Evolutionary conservation across 768 basidiomycete genomes (phyloP), one percentile per base, ranked within the genome.

Genomic region (Termitomyces sp.): DNA sequence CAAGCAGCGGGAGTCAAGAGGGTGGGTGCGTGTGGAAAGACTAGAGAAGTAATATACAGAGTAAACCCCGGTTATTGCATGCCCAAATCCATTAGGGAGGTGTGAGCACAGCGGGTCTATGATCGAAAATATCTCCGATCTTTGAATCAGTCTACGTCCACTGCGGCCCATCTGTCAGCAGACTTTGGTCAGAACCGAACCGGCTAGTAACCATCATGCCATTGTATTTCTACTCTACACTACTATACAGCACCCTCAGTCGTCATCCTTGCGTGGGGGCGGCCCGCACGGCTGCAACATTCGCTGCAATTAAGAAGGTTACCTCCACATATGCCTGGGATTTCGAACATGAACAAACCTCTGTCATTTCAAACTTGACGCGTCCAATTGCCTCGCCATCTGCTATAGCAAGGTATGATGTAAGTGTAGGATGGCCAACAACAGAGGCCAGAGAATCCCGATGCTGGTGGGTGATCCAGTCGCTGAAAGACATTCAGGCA

Each of bases 381-480:
- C 97, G 77, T 9, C 92, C 97, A 55, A 88, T 84, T n/a, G 92
- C 81, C 71, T 98, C 94, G 2, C 94, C 93, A 62, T 99, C 96
- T 15, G 95, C 95, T 65, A 98, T 85, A 1, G 94, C 87, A 47
- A 98, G 78, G 69, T 89, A 99, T 2, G 92, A 92, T 15, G 86
- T 76, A 56, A 99, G 74, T 0, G 91, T 81, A 4, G 93, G 82
- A 70, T 99, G 97, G 2, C 96, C 94, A 46, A 94, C 86, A 61
- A 98, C 94, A 9, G 95, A 90, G 24, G 95, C 77, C 60, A 92
- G 76, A n/a, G 94, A 95, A 70, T 98, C 96, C 42, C 96, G 86
- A 74, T 98, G 95, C 68, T 98, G 96, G 73, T 98, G 93, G 7
- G 94, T 97, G 47, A 96, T 73, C 96, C 96, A 98, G 69, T 98